Evolutionary conservation across 2,329 filamentous ascomycete species (phyloP).

Genomic region (Pseudopyrenochaeta lycopersici): DNA sequence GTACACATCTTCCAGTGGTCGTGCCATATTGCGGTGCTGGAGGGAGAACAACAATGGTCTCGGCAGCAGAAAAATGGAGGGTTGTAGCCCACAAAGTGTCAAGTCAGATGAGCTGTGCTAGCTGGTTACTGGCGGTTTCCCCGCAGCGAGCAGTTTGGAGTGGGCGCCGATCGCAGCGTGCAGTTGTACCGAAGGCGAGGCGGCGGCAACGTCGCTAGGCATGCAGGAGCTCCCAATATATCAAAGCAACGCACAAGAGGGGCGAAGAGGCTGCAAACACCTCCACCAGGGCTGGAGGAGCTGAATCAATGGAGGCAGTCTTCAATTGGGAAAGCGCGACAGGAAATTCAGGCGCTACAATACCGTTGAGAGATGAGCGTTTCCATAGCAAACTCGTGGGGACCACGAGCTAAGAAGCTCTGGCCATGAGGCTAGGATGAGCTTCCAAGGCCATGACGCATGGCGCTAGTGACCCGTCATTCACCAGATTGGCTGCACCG

Average conservation of each 20-base stretch:
- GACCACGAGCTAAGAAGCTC: constrained; percentile 16
- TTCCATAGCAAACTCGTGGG: constrained; percentile 13
- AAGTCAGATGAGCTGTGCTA: constrained; percentile 11
- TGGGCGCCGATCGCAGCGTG: constrained; percentile 30
- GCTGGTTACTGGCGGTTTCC: constrained; percentile 29
- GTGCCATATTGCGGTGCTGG: constrained; percentile 39
- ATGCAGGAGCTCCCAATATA: constrained; percentile 23
- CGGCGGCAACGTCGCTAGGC: constrained; percentile 24
- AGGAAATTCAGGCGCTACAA: background rate
- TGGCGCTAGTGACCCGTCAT: background rate
- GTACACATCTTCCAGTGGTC: constrained; percentile 66
- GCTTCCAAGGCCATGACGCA: constrained; percentile 14
- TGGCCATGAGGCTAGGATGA: constrained; percentile 13
- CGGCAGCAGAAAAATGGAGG: constrained; percentile 2
- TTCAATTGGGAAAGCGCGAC: constrained; percentile 4
- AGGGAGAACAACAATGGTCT: constrained; percentile 2
- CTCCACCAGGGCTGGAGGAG: background rate
- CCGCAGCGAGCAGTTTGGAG: constrained; percentile 35
- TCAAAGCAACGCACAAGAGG: background rate
- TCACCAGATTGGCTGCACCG: background rate
- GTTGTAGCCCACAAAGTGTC: background rate
- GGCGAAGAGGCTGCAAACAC: background rate
- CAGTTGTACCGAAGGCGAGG: constrained; percentile 27
- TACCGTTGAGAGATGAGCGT: constrained; percentile 27
- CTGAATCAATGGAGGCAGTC: background rate